These are phyloP conservation scores for Dryadomyces sulphureus DNA, from an alignment of 2,329 filamentous ascomycete species.

Conservation along the genomic window DNA sequence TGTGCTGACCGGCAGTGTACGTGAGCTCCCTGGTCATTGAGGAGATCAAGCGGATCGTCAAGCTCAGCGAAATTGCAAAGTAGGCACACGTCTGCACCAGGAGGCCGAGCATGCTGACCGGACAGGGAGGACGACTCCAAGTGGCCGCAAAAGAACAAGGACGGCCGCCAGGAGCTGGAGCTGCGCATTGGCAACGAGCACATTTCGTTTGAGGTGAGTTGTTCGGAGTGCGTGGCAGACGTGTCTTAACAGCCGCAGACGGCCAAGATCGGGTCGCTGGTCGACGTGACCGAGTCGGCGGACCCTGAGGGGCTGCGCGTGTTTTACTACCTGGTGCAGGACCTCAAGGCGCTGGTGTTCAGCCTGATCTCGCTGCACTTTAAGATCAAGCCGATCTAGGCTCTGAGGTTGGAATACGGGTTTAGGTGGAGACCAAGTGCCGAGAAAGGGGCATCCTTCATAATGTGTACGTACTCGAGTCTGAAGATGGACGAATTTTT, in stretches of 20 bases:
- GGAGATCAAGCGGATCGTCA: slow-evolving; percentile 95
- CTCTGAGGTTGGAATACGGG: no score
- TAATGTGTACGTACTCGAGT: no score
- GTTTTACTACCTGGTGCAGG: slow-evolving; percentile 97
- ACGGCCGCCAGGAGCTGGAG: slow-evolving; percentile 90
- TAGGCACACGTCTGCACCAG: slow-evolving; percentile 25
- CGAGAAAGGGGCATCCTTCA: no score
- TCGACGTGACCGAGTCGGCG: slow-evolving; percentile 90
- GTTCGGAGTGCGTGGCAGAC: neutral
- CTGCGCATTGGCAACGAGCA: slow-evolving; percentile 89
- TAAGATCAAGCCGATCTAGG: slow-evolving; percentile 78
- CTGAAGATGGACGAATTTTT: no score
- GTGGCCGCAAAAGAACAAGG: slow-evolving; percentile 99
- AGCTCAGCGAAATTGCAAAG: slow-evolving; percentile 95
- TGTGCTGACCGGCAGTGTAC: slow-evolving; percentile 51
- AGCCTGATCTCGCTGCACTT: slow-evolving; percentile 94
- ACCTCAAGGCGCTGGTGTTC: slow-evolving; percentile 92
- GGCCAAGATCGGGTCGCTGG: slow-evolving; percentile 91
- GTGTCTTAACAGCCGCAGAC: slow-evolving; percentile 50
- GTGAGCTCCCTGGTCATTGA: slow-evolving; percentile 81
- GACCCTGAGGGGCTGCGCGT: slow-evolving; percentile 93
- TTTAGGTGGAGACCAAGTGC: no score
- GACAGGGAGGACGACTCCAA: slow-evolving; percentile 89
- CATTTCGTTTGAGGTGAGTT: slow-evolving; percentile 87
- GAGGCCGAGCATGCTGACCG: neutral